Base-by-base conservation (phyloP, 179 eudicot species). In the Silene coronaria region DNA sequence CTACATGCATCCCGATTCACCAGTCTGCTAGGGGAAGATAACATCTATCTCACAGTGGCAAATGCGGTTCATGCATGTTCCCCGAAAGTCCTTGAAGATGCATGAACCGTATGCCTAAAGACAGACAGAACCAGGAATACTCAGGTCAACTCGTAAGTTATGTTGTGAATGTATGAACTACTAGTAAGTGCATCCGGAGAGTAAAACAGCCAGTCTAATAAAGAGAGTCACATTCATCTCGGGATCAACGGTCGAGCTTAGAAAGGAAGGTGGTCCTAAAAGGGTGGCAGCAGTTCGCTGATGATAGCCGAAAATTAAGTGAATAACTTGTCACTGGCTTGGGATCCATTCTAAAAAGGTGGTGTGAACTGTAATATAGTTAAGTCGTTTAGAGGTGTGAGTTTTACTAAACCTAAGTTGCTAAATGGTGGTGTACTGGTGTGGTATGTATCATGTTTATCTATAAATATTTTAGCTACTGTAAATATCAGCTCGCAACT, bases 41-140 rank as follows among this genome's bases (percentile, higher is more conserved):
- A 86, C 73, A 87, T 93, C 58, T 89, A 88, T 71, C 87, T 91
- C 51, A 89, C 96, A 0, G 97, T 90, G 2, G 93, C 85, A 32
- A 87, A 93, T 59, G 97, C 98, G 0, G 91, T 93, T 53, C 75
- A 79, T 26, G 84, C 87, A 1, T 82, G 87, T 70, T 84, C 84
- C 7, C 86, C 91, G 2, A 88, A 46, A 83, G 75, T 62, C 22
- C 73, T 79, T 73, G 90, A 74, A 72, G 85, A 75, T 27, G 71
- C 80, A 42, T 84, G 73, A 79, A 55, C 0, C 22, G 6, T 6
- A 34, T 42, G 48, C 48, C 48, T 3, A 42, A 42, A 42, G 14
- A 42, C 48, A 2, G 13, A 6, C 48, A 2, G 13, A 6, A 42
- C 3, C 48, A 11, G 13, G 1, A 2, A 42, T 42, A 13, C 11